Base-by-base conservation (phyloP, 768 basidiomycete species). In the Boletellus ananas region DNA sequence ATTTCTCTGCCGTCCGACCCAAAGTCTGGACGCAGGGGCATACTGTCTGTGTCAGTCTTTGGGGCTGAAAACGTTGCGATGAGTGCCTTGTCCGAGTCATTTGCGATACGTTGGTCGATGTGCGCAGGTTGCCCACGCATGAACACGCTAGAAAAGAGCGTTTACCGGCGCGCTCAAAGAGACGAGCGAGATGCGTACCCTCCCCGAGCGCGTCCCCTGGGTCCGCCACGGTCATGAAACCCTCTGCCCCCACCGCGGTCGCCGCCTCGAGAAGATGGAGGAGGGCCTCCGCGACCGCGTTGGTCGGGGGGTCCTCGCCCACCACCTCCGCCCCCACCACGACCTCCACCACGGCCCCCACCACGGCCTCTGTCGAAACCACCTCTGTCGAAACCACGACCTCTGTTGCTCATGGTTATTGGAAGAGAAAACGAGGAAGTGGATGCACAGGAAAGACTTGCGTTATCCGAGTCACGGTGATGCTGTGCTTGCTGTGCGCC, bases 91-190 rank as follows among this genome's bases (percentile, higher is more conserved):
- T 78, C 73, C 1, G 72, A 74, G 51, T 65, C 51, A 45, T 74
- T 70, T 47, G 65, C 31, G 69, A 65, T 62, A 67, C 89, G 87
- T 39, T 70, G 68, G 51, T 81, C 76, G 36, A 90, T 64, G 13
- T 78, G 72, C 56, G 60, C 84, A 66, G 62, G 63, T 46, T 53
- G 53, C 35, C 64, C 63, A 2, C 65, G 65, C 43, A 68, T 62
- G 54, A 76, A 79, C 27, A 78, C 59, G n/a, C 77, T 78, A 45
- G 11, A 41, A 42, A 2, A 40, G 23, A 25, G 17, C 16, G 23
- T 49, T 51, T 9, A 45, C 11, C 31, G 25, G 35, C n/a, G 31
- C 20, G 49, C 21, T 43, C 36, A 21, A 25, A 7, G 17, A 18
- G 27, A 41, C 34, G 27, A 37, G 10, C 27, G 37, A 38, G 31